Evolutionary conservation across 345 rosid species (phyloP).

Genomic region (Dipteronia dyeriana): DNA sequence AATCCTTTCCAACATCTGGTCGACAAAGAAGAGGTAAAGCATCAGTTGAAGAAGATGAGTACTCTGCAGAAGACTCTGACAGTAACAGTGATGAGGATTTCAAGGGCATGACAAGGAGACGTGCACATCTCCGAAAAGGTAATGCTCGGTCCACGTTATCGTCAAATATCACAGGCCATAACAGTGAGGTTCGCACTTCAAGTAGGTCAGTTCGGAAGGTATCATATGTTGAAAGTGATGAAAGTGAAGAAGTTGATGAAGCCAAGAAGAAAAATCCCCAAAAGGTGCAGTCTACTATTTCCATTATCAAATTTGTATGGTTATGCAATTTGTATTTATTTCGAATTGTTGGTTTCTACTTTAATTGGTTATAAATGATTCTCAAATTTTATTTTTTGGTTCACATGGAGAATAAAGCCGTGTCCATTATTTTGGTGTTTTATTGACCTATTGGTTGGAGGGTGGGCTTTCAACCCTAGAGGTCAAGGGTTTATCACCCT

Average conservation of each 20-base stretch:
- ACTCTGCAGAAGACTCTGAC: conserved; percentile 69
- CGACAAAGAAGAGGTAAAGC: conserved; percentile 66
- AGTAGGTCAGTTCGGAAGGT: conserved; percentile 91
- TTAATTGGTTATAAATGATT: conserved; percentile 8
- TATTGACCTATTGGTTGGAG: neutral
- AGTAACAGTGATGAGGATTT: conserved; percentile 64
- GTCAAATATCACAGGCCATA: conserved; percentile 42
- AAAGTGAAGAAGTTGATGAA: conserved; percentile 93
- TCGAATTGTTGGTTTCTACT: neutral
- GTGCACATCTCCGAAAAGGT: conserved; percentile 57
- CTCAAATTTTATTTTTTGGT: neutral
- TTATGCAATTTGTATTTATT: neutral
- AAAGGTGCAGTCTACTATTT: conserved; percentile 52
- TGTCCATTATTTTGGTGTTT: neutral
- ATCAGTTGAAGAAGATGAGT: conserved; percentile 67
- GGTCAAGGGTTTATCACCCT: neutral
- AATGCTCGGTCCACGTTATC: conserved; percentile 51
- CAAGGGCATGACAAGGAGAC: conserved; percentile 62
- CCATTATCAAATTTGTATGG: neutral
- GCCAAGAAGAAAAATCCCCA: conserved; percentile 69
- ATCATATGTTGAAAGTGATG: conserved; percentile 98
- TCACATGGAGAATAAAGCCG: conserved; percentile 3
- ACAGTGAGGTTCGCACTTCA: conserved; percentile 85
- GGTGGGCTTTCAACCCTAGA: neutral
- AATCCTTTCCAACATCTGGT: conserved; percentile 40